A percentile compares a stretch with the other conserved stretches of the same genome.
Evolutionary conservation across 2,329 filamentous ascomycete species (phyloP).

Genomic region (Dothistroma pini): DNA sequence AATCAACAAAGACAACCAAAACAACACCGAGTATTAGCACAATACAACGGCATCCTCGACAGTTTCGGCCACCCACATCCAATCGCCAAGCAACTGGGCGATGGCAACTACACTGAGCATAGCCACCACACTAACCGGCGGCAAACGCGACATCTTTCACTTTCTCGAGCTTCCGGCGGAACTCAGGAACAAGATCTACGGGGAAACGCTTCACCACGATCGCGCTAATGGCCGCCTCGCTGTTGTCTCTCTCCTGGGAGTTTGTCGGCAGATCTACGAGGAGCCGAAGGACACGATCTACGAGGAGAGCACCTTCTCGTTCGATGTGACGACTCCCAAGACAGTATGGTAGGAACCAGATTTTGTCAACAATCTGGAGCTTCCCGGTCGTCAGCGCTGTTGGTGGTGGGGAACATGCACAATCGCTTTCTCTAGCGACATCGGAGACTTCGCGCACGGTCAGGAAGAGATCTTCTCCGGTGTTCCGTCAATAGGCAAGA

Average conservation of each 20-base stretch:
- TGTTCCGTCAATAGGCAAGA: not conserved
- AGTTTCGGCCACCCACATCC: too few relatives aligned
- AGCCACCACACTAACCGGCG: not conserved
- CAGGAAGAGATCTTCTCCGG: not conserved
- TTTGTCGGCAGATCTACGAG: not conserved
- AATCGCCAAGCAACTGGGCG: not conserved
- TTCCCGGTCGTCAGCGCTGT: too few relatives aligned
- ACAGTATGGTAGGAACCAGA: not conserved
- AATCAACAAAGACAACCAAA: too few relatives aligned
- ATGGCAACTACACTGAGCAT: too few relatives aligned
- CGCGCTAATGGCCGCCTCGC: not conserved
- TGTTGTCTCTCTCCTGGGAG: not conserved
- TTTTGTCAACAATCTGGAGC: not conserved
- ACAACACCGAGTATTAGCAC: too few relatives aligned
- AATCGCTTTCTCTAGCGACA: not conserved
- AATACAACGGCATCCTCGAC: too few relatives aligned
- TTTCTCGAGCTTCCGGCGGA: not conserved
- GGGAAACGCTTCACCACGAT: not conserved
- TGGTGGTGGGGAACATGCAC: not conserved
- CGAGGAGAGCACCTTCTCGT: not conserved
- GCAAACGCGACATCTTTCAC: not conserved
- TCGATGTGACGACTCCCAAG: not conserved
- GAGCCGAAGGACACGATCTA: not conserved
- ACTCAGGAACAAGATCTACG: not conserved
- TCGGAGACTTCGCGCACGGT: not conserved